A percentile compares a stretch with the other conserved stretches of the same genome.
These are phyloP conservation scores for Neurospora sp. DNA, from an alignment of 495 filamentous ascomycete species.

Conservation along the genomic window DNA sequence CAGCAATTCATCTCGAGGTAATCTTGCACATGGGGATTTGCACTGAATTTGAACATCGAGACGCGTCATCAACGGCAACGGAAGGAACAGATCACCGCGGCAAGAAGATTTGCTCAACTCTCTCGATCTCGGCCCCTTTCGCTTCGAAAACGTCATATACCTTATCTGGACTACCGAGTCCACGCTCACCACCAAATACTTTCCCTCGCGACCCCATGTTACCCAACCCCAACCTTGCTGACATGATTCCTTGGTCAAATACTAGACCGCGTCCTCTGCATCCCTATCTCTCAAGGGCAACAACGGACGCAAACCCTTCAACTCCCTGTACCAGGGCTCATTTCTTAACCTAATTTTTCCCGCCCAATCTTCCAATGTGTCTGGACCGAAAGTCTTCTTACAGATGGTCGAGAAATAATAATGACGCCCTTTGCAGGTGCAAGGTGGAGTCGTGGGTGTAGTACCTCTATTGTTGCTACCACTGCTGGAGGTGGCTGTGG, in stretches of 20 bases:
- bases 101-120: background rate
- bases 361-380: background rate
- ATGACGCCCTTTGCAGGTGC: background rate
- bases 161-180: background rate
- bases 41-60: background rate
- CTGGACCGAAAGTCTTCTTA: background rate
- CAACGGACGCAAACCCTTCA: background rate
- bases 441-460: background rate
- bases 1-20: fast-evolving
- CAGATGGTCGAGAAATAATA: background rate
- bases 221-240: background rate
- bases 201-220: background rate
- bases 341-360: fast-evolving
- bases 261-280: background rate
- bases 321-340: background rate
- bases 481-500: background rate
- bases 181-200: background rate
- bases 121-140: background rate
- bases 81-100: background rate
- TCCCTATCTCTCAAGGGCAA: background rate
- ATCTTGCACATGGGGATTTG: background rate
- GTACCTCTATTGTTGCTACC: background rate
- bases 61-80: background rate
- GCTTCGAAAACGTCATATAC: background rate
- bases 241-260: background rate